Evolutionary conservation across 805 yeast species (phyloP).

Genomic region (Myxozyma geophila): DNA sequence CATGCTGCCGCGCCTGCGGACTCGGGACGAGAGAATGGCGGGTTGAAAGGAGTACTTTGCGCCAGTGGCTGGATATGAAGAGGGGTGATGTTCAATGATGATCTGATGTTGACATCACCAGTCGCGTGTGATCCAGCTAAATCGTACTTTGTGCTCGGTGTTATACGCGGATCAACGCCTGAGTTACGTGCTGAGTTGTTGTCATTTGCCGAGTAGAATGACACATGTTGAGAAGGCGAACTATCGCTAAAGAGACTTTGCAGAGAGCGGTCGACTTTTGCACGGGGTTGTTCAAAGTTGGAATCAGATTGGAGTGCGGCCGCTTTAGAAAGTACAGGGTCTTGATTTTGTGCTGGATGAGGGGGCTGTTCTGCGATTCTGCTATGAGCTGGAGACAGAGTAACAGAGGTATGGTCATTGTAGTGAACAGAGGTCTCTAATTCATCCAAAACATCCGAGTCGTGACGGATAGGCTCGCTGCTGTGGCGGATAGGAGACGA

Average conservation of each 20-base stretch:
- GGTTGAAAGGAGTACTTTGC: constrained; percentile 21
- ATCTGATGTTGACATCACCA: neutral
- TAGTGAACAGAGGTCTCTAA: constrained; percentile 12
- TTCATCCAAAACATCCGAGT: constrained; percentile 1
- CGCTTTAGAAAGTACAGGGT: neutral
- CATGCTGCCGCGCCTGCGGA: neutral
- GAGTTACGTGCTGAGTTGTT: neutral
- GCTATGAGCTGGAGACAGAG: neutral
- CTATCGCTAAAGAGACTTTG: constrained; percentile 7
- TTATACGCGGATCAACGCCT: neutral
- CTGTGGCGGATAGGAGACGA: constrained; percentile 4
- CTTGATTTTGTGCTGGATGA: neutral
- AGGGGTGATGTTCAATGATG: neutral
- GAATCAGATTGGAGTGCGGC: neutral
- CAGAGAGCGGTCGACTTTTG: constrained; percentile 3
- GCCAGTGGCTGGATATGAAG: constrained; percentile 24
- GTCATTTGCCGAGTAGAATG: constrained; percentile 25
- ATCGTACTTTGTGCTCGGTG: neutral
- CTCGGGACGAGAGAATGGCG: neutral
- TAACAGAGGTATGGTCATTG: constrained; percentile 1
- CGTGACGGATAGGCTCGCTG: neutral
- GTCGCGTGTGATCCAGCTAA: neutral
- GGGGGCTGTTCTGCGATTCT: neutral
- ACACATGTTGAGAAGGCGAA: constrained; percentile 19
- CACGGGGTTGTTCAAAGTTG: neutral